Conservation (phyloP, 805 yeast species). For the Metschnikowia noctiluminum region DNA sequence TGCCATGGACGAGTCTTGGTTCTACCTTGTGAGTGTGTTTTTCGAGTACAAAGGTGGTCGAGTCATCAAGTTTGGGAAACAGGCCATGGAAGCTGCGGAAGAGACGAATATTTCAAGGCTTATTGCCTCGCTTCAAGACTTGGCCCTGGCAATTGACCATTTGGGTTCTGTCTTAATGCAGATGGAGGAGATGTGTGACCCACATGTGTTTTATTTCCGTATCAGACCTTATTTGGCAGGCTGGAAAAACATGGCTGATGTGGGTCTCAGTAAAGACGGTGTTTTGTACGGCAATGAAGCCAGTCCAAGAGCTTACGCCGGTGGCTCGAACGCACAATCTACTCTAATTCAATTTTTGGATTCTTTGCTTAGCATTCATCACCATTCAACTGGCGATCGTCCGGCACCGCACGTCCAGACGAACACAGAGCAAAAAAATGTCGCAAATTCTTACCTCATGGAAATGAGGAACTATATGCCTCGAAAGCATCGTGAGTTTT, state of each 20-base stretch:
- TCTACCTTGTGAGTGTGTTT: conserved; percentile 81
- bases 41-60: conserved; percentile 82
- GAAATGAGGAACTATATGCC: conserved; percentile 94
- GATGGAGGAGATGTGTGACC: conserved; percentile 94
- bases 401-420: conserved; percentile 24
- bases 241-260: conserved; percentile 87
- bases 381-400: conserved; percentile 70
- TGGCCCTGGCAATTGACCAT: conserved; percentile 74
- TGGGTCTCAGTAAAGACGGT: conserved; percentile 70
- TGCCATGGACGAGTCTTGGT: conserved; percentile 89
- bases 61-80: conserved; percentile 62
- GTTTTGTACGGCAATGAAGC: conserved; percentile 69
- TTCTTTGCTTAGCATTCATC: conserved; percentile 69
- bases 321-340: conserved; percentile 94
- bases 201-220: conserved; percentile 83
- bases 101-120: conserved; percentile 42
- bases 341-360: conserved; percentile 87
- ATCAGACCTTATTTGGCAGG: conserved; percentile 91
- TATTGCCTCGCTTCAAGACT: conserved; percentile 47
- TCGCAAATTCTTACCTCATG: conserved; percentile 54
- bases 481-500: conserved; percentile 72
- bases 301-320: conserved; percentile 58
- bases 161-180: conserved; percentile 70
- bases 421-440: conserved; percentile 9
- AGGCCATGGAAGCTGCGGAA: conserved; percentile 58